Evolutionary conservation across 1,284 basidiomycete species (phyloP).

Genomic region (Fomitopsis schrenkii): DNA sequence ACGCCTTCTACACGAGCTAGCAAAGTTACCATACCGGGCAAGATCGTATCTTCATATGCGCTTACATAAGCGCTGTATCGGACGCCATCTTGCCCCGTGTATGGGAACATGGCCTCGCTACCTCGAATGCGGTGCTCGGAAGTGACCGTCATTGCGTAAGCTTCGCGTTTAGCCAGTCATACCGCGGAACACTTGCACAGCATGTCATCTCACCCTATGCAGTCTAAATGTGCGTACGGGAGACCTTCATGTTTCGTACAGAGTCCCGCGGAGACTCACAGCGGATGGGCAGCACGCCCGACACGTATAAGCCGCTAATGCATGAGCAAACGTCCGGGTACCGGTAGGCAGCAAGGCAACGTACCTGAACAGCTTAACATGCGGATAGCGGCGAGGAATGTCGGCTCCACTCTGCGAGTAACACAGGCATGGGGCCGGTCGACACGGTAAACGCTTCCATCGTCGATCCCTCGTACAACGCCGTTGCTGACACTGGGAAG

Average conservation of each 20-base stretch:
- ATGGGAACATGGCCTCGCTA: not conserved
- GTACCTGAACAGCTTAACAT: not conserved
- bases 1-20: conserved; percentile 27
- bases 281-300: not conserved
- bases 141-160: not conserved
- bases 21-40: conserved; percentile 4
- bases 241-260: not conserved
- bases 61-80: conserved; percentile 6
- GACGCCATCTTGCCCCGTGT: conserved; percentile 9
- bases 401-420: no score
- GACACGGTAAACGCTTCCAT: not conserved
- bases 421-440: not conserved
- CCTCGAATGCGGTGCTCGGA: not conserved
- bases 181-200: not conserved
- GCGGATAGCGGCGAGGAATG: not conserved
- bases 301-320: not conserved
- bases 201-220: not conserved
- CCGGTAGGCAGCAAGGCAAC: not conserved
- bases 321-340: not conserved
- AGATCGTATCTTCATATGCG: not conserved
- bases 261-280: not conserved
- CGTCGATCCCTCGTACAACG: not conserved
- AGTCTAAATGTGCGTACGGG: not conserved
- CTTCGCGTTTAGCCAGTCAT: not conserved
- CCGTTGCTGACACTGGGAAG: not conserved